A percentile compares a stretch with the other conserved stretches of the same genome.
These are phyloP conservation scores for Mitragyna speciosa DNA, from an alignment of 257 asterid genomes.

Conservation along the genomic window DNA sequence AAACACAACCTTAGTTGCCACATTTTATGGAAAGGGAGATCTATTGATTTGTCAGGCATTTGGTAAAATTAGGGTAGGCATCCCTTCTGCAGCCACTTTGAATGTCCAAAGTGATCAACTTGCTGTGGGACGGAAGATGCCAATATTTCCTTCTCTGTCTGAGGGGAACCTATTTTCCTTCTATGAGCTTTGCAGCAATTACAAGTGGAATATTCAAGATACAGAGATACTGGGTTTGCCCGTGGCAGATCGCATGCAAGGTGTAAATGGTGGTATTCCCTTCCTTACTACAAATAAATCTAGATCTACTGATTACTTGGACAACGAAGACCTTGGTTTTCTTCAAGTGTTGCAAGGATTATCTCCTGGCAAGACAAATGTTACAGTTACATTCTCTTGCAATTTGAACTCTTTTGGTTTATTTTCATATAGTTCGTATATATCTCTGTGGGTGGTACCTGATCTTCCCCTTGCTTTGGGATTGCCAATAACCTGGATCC, in stretches of 20 bases:
- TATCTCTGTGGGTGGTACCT: slow-evolving; percentile 61
- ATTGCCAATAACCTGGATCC: slow-evolving; percentile 72
- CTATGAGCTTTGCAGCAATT: slow-evolving; percentile 67
- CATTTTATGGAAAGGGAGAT: slow-evolving; percentile 60
- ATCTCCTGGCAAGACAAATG: slow-evolving; percentile 71
- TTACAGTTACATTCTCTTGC: slow-evolving; percentile 74
- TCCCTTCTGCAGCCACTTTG: slow-evolving; percentile 71
- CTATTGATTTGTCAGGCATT: slow-evolving; percentile 61
- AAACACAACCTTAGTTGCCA: slow-evolving; percentile 61
- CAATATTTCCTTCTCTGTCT: slow-evolving; percentile 65
- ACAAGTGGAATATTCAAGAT: slow-evolving; percentile 67
- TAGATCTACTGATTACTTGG: slow-evolving; percentile 35
- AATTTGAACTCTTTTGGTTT: slow-evolving; percentile 44
- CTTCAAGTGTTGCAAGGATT: slow-evolving; percentile 63
- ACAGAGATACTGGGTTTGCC: slow-evolving; percentile 52
- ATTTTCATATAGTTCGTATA: slow-evolving; percentile 56
- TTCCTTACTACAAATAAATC: slow-evolving; percentile 26
- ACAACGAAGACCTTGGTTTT: slow-evolving; percentile 46
- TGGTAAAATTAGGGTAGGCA: slow-evolving; percentile 69
- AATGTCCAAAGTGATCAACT: slow-evolving; percentile 71
- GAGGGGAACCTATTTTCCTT: slow-evolving; percentile 84
- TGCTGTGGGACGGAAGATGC: slow-evolving; percentile 61
- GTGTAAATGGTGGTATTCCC: slow-evolving; percentile 21
- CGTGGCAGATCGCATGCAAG: slow-evolving; percentile 25
- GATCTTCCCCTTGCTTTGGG: slow-evolving; percentile 89